Evolutionary conservation across 2,329 filamentous ascomycete species (phyloP), one percentile per base, ranked within the genome.

Genomic region (Helminthosporium solani): DNA sequence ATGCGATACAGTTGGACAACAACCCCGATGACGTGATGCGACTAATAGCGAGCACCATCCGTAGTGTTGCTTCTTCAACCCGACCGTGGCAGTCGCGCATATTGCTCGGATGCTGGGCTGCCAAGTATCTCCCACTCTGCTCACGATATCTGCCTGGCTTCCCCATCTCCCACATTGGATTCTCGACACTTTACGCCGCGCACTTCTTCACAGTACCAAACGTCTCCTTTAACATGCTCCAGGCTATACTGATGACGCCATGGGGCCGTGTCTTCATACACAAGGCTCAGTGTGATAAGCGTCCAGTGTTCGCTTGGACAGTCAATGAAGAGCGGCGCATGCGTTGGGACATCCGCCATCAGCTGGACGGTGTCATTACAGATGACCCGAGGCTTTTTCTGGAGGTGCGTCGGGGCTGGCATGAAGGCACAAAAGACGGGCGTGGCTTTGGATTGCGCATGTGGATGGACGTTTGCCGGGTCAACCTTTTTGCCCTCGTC

Each of bases 31-130:
- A 83, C 33, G 77, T 96, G n/a, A 83, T 96, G 67, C 71, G 78
- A 28, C 75, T 83, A 37, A 84, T 92, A 25, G 82, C 82, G 8
- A 72, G 80, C 42, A 83, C 86, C 0, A 74, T 96, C 14, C 72
- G 40, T 70, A 79, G 23, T 76, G 84, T 23, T 63, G 68, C 47
- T 45, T 70, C 53, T 63, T 53, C 74, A 11, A 67, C 70, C 1
- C 58, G 56, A 16, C 80, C 82, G 3, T 96, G 92, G 91, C 75
- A 79, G 20, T 72, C 84, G 46, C 81, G 91, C 21, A 78, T 96
- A 40, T 75, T 95, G 0, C 74, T 96, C 1, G 92, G 91, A 35
- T 87, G 85, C 64, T 96, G 92, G 92, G 84, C 85, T 77, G 79
- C 83, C 15, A 82, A 82, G 59, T 91, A 86, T 70, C 74, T 95